Evolutionary conservation across 352 stramenopile genomes (phyloP), one percentile per base, ranked within the genome.

Genomic region (Lagenidium sp.): DNA sequence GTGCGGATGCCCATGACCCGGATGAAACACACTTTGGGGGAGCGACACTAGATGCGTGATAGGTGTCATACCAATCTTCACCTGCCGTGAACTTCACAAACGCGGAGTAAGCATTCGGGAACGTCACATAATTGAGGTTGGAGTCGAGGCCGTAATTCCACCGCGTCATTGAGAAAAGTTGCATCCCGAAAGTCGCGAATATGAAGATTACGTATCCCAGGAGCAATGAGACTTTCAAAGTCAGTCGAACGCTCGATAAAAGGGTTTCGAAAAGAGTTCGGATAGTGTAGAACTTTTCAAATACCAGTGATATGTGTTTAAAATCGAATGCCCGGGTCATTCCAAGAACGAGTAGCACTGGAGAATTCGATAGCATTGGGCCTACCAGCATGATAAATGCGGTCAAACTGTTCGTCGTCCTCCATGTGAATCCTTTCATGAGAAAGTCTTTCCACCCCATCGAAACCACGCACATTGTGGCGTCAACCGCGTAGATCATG

Each of bases 41-140:
- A 7, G 45, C 44, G 4, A 87, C 72, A 49, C 70, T 85, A 34
- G 71, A 84, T 7, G 79, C 72, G 28, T 75, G 60, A 41, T 86
- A 86, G 12, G 76, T 78, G 34, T 85, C 76, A 38, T 80, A 92
- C 80, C 80, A 92, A 40, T 90, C 77, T 59, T 92, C 80, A 6
- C 80, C 80, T 0, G 76, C 76, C 4, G 77, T 77, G 54, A 90
- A 89, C 40, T 89, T 89, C 23, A 89, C 75, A 49, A 90, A 88
- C 4, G 76, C 53, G 3, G 74, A 55, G 37, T 85, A 88, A 0
- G 80, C 80, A 13, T 52, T 72, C 1, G 77, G 80, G 38, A 92
- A 92, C 2, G 80, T 92, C n/a, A 69, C 55, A 35, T 73, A 82
- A 45, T 88, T 87, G 29, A 82, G 47, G 31, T 83, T 88, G 1